Conservation (phyloP, 2,329 filamentous ascomycete genomes). For the Zymoseptoria pseudotritici region DNA sequence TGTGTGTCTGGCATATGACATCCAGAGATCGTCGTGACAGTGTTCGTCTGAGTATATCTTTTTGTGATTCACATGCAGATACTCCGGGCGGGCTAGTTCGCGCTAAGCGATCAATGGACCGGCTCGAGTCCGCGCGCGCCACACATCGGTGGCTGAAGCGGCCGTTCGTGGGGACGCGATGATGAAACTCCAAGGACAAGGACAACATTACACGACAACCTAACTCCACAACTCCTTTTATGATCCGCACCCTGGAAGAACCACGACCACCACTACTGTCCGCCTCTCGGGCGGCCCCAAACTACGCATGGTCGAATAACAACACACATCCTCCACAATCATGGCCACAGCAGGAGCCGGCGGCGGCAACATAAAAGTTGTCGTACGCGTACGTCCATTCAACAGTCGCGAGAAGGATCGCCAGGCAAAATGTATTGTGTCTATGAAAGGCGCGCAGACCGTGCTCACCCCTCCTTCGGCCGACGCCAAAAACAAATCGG, state of each 20-base stretch:
- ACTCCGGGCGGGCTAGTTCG: not conserved
- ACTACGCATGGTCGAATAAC: slow-evolving; percentile 3
- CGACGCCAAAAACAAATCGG: slow-evolving; percentile 56
- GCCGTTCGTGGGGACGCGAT: not conserved
- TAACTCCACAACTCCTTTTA: not conserved
- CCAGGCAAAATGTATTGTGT: slow-evolving; percentile 90
- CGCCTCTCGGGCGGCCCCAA: slow-evolving; percentile 7
- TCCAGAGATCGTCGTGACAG: not conserved
- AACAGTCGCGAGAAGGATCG: slow-evolving; percentile 80
- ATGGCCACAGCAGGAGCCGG: slow-evolving; percentile 41
- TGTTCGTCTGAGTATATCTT: not conserved
- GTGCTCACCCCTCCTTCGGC: slow-evolving; percentile 65
- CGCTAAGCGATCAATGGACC: not conserved
- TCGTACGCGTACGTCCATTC: slow-evolving; percentile 92
- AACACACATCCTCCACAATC: slow-evolving; percentile 19
- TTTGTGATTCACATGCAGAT: not conserved
- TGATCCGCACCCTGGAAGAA: not conserved
- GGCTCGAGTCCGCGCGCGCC: not conserved
- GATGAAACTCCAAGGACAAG: not conserved
- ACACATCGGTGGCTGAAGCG: not conserved
- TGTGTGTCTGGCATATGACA: not conserved
- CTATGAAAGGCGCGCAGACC: slow-evolving; percentile 92
- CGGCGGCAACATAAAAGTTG: slow-evolving; percentile 98
- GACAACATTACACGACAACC: not conserved
- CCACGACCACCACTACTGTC: slow-evolving; percentile 1